Base-by-base conservation (phyloP, 1,139 yeast genomes). In the Magnusiomyces suaveolens region DNA sequence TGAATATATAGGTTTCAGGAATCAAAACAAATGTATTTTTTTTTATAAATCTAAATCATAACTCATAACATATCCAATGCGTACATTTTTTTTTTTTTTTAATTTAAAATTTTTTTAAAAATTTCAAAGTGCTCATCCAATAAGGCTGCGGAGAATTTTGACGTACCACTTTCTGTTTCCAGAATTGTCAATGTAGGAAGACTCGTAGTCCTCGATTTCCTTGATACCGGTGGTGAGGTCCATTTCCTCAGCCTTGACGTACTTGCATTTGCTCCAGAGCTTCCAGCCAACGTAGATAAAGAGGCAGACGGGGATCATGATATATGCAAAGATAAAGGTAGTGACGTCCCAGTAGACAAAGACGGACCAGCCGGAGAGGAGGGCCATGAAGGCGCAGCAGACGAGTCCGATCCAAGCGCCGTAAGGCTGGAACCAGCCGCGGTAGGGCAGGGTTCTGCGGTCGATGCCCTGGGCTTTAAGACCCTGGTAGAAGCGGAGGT, bases 331-430 rank as follows among this genome's bases (percentile, higher is more conserved):
- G 56, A 86, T 67, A 63, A 86, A 87, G 16, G 81, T 75, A 57
- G 82, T 70, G 21, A 75, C 66, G 52, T 71, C 69, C 94, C 94
- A 87, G 51, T 69, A 64, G 1, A 85, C 87, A 63, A 87, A 87
- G 0, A 82, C 84, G 3, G 78, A 71, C 67, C 84, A 87, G 8
- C 92, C 89, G 56, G 81, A 76, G 26, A 83, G 69, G 58, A 83
- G 76, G 43, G 80, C 76, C 87, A 86, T 83, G 32, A 77, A 68
- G 60, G 84, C 75, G 44, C 83, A 72, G 25, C 78, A 64, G 52
- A 77, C 70, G 1, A 73, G 58, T 1, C 73, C 72, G 46, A 73
- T 59, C 56, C 64, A 64, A n/a, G 76, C 78, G 14, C 78, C 71
- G 61, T 74, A 80, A 2, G 87, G 87, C 64, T 82, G 85, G 60